These are phyloP conservation scores for Flaveria trinervia DNA, from an alignment of 129 eudicot species.

Conservation along the genomic window DNA sequence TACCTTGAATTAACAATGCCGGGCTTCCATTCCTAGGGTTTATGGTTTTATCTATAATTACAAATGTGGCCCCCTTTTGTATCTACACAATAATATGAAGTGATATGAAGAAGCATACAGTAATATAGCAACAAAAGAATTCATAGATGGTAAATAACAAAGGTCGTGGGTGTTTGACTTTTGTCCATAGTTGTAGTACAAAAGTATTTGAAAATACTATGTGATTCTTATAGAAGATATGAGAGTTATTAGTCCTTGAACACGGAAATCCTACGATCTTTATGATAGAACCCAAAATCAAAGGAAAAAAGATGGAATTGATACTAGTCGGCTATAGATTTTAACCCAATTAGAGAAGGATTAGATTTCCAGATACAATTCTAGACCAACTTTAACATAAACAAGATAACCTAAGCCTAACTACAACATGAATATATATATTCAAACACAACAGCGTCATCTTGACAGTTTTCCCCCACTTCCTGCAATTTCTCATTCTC, in stretches of 20 bases:
- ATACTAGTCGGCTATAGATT: no score
- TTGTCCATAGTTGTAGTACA: constrained; percentile 1
- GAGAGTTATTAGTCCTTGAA: neutral
- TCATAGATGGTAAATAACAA: constrained; percentile 6
- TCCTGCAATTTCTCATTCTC: no score
- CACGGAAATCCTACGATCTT: neutral
- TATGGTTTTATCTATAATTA: constrained; percentile 57
- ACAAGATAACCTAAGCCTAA: no score
- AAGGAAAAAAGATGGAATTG: no score
- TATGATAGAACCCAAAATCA: neutral
- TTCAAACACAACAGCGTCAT: no score
- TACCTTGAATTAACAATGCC: constrained; percentile 85
- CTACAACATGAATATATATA: no score
- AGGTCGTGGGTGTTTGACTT: constrained; percentile 1
- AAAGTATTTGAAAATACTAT: neutral
- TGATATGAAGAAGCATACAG: constrained; percentile 15
- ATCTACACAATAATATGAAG: constrained; percentile 48
- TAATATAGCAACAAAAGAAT: constrained; percentile 14
- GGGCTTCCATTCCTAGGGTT: constrained; percentile 78
- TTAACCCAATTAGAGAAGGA: no score
- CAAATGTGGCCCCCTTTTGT: constrained; percentile 86
- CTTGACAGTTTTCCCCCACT: no score
- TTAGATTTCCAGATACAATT: no score
- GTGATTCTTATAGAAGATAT: neutral
- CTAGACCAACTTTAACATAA: no score